Percentiles rank a stretch among this genome's conserved stretches.
phyloP scores from a whole-genome alignment of 2,329 filamentous ascomycete species.

The Colletotrichum sp. region DNA sequence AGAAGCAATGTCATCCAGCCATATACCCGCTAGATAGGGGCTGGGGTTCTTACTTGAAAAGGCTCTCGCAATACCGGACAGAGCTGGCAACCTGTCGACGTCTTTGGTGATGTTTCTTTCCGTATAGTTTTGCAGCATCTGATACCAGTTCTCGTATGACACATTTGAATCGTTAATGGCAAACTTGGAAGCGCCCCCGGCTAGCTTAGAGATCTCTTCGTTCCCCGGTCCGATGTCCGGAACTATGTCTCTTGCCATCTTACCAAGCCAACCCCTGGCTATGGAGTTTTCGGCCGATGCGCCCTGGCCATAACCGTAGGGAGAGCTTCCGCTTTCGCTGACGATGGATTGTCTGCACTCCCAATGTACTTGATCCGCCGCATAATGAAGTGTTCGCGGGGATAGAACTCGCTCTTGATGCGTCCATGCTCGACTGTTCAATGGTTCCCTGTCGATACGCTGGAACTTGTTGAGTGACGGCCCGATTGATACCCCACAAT shows the following conservation, averaged over 20 bases:
- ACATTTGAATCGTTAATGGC: neutral
- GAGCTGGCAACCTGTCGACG: neutral
- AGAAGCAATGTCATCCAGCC: neutral
- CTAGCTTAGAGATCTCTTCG: neutral
- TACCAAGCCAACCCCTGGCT: neutral
- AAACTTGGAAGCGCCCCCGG: neutral
- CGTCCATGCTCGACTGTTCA: neutral
- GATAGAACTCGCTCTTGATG: neutral
- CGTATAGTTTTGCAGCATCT: neutral
- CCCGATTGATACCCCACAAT: neutral
- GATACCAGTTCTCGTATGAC: neutral
- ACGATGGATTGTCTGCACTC: neutral
- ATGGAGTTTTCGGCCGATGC: neutral
- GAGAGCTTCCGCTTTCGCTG: neutral
- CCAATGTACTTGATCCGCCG: neutral
- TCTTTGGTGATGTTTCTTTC: neutral
- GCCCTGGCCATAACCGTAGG: neutral
- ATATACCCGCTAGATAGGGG: neutral
- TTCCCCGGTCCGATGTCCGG: neutral
- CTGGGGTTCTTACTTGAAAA: neutral
- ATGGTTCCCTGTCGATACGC: neutral
- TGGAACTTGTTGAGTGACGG: neutral
- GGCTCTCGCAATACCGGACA: neutral
- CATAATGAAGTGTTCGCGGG: neutral
- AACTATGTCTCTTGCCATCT: neutral